Base-by-base conservation (phyloP, 768 basidiomycete genomes). In the Austroboletus festivus region DNA sequence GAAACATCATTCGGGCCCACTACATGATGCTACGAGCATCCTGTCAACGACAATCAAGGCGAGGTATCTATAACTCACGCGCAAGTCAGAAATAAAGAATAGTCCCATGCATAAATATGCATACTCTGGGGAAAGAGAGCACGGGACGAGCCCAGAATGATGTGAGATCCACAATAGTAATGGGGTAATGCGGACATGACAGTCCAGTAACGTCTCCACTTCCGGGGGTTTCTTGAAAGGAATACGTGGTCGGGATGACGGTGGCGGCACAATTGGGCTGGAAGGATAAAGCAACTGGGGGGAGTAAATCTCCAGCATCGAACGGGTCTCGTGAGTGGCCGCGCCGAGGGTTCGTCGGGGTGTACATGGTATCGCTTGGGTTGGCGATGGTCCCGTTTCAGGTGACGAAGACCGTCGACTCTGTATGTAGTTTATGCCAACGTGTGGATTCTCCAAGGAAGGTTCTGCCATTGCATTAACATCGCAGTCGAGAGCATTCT, bases 61-160 rank as follows among this genome's bases (percentile, higher is more conserved):
- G 45, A 39, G 8, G 24, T 31, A 15, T 30, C 47, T 48, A 38
- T 22, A 22, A 55, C 64, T 51, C 40, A 73, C 80, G 58, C 64
- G 63, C 6, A 78, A 55, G 12, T 64, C 60, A 15, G 71, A 61
- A 46, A 82, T 55, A 26, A 65, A 68, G 53, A 78, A 80, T 35
- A 71, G 72, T 0, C 80, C 80, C 59, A 81, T 60, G 54, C 73
- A 74, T 34, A 58, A 60, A 53, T 69, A 77, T 13, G 60, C 68
- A 48, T 68, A 72, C 46, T 77, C 76, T 5, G 55, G 37, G 11
- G 71, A 62, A 1, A 76, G 57, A 30, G 31, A 42, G 5, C 34
- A 40, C 0, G 55, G 47, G n/a, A 68, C 46, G 9, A 67, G 62
- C 6, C 69, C 44, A 15, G 64, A 64, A n/a, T 56, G 50, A 3